Base-by-base conservation (phyloP, 106 monocot genomes). In the Allium fistulosum region DNA sequence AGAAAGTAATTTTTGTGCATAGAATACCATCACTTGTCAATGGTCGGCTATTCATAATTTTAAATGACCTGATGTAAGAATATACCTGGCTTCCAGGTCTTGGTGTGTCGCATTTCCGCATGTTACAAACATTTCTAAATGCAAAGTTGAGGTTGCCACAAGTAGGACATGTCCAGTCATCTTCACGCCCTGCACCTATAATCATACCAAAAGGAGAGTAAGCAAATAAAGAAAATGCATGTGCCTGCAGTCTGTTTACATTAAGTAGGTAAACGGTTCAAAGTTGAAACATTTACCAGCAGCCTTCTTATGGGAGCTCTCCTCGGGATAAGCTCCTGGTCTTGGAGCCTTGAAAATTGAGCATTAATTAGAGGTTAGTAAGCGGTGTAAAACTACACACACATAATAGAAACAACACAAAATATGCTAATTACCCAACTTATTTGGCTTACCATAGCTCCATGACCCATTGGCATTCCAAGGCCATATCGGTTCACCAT, bases 71-170 rank as follows among this genome's bases (percentile, higher is more conserved):
- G 37, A 2, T 5, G 37, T 37, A 37, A 37, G 37, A 37, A 37
- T 37, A 65, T 27, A 87, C 94, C 94, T 81, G 87, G 58, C 67
- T 87, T 73, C 79, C 94, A 47, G 94, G 94, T 48, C 83, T 84
- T 53, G 94, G 90, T 16, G 90, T 90, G 46, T 87, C 90, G 82
- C 94, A 94, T 60, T 94, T 94, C 76, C 87, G 84, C 94, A 94
- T 94, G 74, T 94, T 94, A 73, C 94, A 94, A 17, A 90, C 80
- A 72, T 77, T 83, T 61, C 94, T 81, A 66, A 94, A 94, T 10
- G 82, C 70, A 67, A 94, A 94, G 62, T 94, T 94, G 27, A 66
- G 78, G 51, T 94, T 94, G 11, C 87, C 80, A 77, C 94, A 94
- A 58, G 80, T 90, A 22, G 94, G 94, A 27, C 94, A 94, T 53